Conservation (phyloP, 305 asterid species). For the Fraxinus angustifolia region DNA sequence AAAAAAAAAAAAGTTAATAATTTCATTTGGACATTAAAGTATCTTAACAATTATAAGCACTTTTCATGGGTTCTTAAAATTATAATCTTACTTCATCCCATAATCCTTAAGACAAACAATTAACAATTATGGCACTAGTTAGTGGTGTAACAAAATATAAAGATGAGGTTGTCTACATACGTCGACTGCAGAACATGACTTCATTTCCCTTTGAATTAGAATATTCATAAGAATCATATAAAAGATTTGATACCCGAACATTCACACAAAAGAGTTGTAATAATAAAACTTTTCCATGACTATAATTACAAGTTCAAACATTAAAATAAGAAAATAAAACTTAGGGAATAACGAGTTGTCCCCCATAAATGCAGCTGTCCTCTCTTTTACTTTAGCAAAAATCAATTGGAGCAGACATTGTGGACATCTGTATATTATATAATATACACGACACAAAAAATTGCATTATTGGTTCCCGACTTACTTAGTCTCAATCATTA, state of each 20-base stretch:
- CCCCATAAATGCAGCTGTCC: conserved; percentile 57
- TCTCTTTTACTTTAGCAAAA: conserved; percentile 41
- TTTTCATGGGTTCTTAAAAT: neutral
- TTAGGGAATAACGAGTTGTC: conserved; percentile 48
- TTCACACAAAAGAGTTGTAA: conserved; percentile 22
- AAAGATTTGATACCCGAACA: conserved; percentile 23
- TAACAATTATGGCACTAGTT: neutral
- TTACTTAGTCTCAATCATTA: neutral
- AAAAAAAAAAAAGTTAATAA: neutral
- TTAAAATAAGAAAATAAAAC: conserved; percentile 10
- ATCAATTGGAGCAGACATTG: conserved; percentile 21
- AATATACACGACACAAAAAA: conserved; percentile 12
- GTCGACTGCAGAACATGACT: neutral
- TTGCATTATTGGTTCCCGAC: neutral
- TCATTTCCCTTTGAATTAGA: neutral
- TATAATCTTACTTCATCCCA: neutral
- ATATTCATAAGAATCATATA: conserved; percentile 9
- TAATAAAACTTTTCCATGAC: conserved; percentile 11
- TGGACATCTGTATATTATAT: conserved; percentile 10
- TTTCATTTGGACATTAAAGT: neutral
- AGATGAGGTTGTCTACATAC: neutral
- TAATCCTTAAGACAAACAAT: neutral
- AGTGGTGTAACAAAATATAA: neutral
- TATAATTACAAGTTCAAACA: conserved; percentile 25
- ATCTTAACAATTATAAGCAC: neutral